Conservation (phyloP, 129 eudicot species). For the Rutidosis leptorrhynchoides region DNA sequence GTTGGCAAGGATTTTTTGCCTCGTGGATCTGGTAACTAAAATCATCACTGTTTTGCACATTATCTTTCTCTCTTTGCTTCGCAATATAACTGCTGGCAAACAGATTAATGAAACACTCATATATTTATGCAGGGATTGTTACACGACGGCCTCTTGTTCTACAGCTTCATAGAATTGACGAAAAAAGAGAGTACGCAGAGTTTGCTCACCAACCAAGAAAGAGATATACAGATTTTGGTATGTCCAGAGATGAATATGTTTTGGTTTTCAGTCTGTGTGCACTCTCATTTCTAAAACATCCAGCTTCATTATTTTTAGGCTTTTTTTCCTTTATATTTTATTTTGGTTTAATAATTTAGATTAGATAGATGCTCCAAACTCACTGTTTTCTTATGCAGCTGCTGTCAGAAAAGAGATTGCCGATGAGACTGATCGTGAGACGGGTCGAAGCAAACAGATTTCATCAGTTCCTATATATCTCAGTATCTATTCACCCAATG, state of each 20-base stretch:
- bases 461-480: slow-evolving; percentile 91
- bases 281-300: background rate
- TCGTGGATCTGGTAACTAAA: slow-evolving; percentile 87
- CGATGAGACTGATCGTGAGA: slow-evolving; percentile 97
- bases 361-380: background rate
- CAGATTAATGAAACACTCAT: background rate
- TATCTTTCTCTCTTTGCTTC: slow-evolving; percentile 2
- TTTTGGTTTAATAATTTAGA: background rate
- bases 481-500: slow-evolving; percentile 91
- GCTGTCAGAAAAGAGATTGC: slow-evolving; percentile 93
- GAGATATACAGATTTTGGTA: slow-evolving; percentile 86
- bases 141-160: slow-evolving; percentile 99
- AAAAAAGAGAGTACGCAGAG: slow-evolving; percentile 90
- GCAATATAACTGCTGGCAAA: slow-evolving; percentile 5
- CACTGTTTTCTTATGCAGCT: slow-evolving; percentile 51
- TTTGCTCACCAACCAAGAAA: slow-evolving; percentile 87
- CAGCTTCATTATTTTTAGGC: background rate
- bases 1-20: slow-evolving; percentile 97
- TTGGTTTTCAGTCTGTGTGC: background rate
- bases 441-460: slow-evolving; percentile 77
- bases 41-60: background rate
- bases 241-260: slow-evolving; percentile 14
- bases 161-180: slow-evolving; percentile 84
- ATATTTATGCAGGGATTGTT: slow-evolving; percentile 66
- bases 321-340: background rate